These are phyloP conservation scores for Olyra latifolia DNA, from an alignment of 176 grass and related monocot genomes.

Conservation along the genomic window DNA sequence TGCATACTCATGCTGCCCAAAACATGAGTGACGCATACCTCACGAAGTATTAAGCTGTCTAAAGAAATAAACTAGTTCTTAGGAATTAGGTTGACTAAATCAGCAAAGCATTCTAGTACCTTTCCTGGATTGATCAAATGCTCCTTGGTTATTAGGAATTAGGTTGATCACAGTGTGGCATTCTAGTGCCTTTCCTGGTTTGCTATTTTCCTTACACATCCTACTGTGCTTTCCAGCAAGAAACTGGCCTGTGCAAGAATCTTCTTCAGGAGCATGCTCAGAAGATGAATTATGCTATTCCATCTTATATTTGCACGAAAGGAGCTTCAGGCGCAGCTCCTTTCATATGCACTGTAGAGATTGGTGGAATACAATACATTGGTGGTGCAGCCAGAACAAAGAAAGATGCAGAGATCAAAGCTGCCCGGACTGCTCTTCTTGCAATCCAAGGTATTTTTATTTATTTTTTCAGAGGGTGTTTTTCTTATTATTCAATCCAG, in stretches of 20 bases:
- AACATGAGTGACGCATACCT: not conserved
- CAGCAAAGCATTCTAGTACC: not conserved
- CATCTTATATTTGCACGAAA: slow-evolving; percentile 74
- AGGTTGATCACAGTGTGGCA: slow-evolving; percentile 3
- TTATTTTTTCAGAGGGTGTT: not conserved
- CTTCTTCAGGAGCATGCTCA: slow-evolving; percentile 92
- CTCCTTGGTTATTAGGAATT: not conserved
- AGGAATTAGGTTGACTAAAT: not conserved
- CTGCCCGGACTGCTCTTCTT: slow-evolving; percentile 87
- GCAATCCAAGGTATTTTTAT: slow-evolving; percentile 72
- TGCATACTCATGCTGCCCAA: not conserved
- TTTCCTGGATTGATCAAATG: not conserved
- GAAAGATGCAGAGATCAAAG: slow-evolving; percentile 94
- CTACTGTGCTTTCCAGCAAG: slow-evolving; percentile 56
- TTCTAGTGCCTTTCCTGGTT: not conserved
- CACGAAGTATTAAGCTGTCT: not conserved
- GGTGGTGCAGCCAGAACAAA: slow-evolving; percentile 81
- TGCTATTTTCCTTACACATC: not conserved
- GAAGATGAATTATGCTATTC: slow-evolving; percentile 92
- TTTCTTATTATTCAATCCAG: not conserved
- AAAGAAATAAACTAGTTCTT: not conserved
- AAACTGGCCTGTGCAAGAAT: slow-evolving; percentile 84
- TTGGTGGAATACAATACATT: slow-evolving; percentile 93
- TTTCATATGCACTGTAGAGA: slow-evolving; percentile 80
- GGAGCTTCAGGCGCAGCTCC: slow-evolving; percentile 49